These are phyloP conservation scores for Spinellus fusiger DNA, from an alignment of 192 early-diverging fungal genomes.

Conservation along the genomic window DNA sequence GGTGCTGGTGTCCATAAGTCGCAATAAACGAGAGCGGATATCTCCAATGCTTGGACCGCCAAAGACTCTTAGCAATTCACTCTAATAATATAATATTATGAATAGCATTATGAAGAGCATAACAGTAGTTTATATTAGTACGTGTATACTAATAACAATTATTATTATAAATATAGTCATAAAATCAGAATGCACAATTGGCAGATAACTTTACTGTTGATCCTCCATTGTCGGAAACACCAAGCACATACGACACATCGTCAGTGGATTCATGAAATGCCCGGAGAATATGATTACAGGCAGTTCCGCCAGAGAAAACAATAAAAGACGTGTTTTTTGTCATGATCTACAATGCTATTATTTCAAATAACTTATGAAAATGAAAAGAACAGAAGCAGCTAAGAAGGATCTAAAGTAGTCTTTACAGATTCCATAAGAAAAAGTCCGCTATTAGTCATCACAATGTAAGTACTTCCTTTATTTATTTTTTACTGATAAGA, in stretches of 20 bases:
- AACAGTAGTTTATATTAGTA: not conserved
- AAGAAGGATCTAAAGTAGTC: no score
- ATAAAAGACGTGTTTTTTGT: conserved; percentile 35
- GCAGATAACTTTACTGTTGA: conserved; percentile 45
- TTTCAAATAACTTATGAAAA: no score
- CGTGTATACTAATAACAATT: not conserved
- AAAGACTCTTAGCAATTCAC: conserved; percentile 63
- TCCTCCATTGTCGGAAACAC: conserved; percentile 69
- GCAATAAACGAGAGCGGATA: conserved; percentile 60
- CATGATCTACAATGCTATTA: no score
- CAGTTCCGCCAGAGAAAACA: conserved; percentile 72
- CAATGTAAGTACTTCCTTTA: no score
- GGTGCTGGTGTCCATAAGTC: conserved; percentile 55
- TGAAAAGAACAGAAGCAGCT: no score
- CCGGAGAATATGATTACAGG: conserved; percentile 52
- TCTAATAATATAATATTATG: conserved; percentile 31
- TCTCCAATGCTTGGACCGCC: conserved; percentile 77
- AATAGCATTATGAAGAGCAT: not conserved
- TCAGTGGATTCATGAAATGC: conserved; percentile 51
- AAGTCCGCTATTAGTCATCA: no score
- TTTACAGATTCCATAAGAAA: no score
- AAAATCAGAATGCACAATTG: no score
- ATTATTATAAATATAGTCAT: conserved; percentile 2
- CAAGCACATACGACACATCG: conserved; percentile 58
- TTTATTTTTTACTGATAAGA: no score